Base-by-base conservation (phyloP, 1,284 basidiomycete genomes). In the Fomes fomentarius region DNA sequence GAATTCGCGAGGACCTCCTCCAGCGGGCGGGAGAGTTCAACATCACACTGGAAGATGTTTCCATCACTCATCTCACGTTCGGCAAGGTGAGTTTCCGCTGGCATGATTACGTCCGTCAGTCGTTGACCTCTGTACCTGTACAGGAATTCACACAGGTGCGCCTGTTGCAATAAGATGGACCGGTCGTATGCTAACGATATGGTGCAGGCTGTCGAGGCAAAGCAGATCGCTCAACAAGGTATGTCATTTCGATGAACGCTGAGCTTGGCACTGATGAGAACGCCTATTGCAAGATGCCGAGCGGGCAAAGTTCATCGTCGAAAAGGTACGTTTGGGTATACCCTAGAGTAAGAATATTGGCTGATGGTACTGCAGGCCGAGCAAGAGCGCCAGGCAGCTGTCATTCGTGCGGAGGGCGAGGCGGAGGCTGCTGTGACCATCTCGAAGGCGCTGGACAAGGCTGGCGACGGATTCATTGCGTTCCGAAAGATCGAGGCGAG, bases 351-450 rank as follows among this genome's bases (percentile, higher is more conserved):
- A 25, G 49, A 43, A 40, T n/a, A 1, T 24, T 52, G 5, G 41
- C 53, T 57, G 26, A 61, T 46, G 33, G 52, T 50, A 48, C 26
- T 37, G 15, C 58, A 94, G 91, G 94, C 97, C 31, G 96, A 99
- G 73, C 97, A 99, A 89, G 97, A 99, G 74, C 88, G 96, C 54
- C 96, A 99, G 78, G 97, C 96, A 1, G 89, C 94, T 6, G 96
- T 99, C 60, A 98, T 99, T 61, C 87, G 97, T 52, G 96, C 97
- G 1, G 96, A 99, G 74, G 97, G 97, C 57, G 96, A 99, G 77
- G 96, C 96, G 4, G 96, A 99, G 76, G 97, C 96, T 9, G 95
- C 95, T 6, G 77, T 85, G 53, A 96, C 94, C 54, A 98, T 99
- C 68, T 96, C 94, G 14, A 83, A 80, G 58, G 94, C 97, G n/a